Evolutionary conservation across 139 green algal species (phyloP), one percentile per base, ranked within the genome.

Genomic region (Chlorella sp.): DNA sequence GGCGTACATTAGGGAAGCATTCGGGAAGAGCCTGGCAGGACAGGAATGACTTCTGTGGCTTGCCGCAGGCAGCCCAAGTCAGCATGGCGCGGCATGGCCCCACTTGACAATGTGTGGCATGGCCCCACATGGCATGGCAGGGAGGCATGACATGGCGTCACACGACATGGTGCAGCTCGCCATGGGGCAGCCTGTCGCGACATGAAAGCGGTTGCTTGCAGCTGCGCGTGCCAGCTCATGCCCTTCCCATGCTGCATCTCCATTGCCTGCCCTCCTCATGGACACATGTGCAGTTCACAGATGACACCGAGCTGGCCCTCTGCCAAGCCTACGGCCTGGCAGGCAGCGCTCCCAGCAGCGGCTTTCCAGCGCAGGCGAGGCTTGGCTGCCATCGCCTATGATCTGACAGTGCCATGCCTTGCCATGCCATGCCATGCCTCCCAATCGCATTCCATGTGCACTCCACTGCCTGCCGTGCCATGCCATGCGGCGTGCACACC

Each of bases 271-370:
- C n/a, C n/a, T n/a, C n/a, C n/a, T n/a, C n/a, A n/a, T n/a, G n/a
- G n/a, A n/a, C n/a, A n/a, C n/a, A n/a, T n/a, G n/a, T n/a, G 1
- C 81, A 86, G 81, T 74, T 81, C 47, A 92, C 89, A 7, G 89
- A 92, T 39, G 89, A 91, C 74, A 84, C 65, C 9, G 89, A 92
- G 82, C 64, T 92, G 28, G 85, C 89, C 3, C 32, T 92, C 28
- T 89, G 87, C 72, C 71, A 87, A 56, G 87, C 87, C 0, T 21
- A 85, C 18, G 89, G 81, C 12, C 85, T 92, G 60, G 38, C 51
- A 0, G 55, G 74, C 6, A 13, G 72, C 2, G 28, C 55, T 4
- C 86, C 73, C 30, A 47, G 67, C 60, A n/a, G 6, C 60, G 70
- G 65, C 74, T 86, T 83, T 41, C 89, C 67, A 6, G 56, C 39